A percentile compares a stretch with the other conserved stretches of the same genome.
Conservation (phyloP, 768 basidiomycete genomes). For the Leccinum truebloodii region DNA sequence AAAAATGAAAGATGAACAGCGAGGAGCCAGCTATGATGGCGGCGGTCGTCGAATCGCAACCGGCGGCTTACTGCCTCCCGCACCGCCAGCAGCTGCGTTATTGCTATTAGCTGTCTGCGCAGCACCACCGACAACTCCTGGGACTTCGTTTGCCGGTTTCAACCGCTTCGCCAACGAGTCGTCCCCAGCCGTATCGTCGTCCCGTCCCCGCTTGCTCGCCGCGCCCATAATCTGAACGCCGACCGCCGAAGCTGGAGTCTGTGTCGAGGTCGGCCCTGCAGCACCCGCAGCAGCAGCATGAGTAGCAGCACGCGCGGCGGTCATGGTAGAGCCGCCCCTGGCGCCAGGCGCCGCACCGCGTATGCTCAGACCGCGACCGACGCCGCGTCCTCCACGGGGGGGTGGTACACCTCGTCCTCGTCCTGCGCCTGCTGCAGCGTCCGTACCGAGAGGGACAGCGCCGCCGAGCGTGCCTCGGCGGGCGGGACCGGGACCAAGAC, state of each 20-base stretch:
- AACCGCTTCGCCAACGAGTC: slow-evolving; percentile 68
- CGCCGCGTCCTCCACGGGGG: slow-evolving; percentile 34
- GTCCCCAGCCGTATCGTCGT: slow-evolving; percentile 49
- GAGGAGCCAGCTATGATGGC: slow-evolving; percentile 8
- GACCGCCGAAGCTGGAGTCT: slow-evolving; percentile 18
- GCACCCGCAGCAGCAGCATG: neutral
- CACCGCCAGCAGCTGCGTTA: neutral
- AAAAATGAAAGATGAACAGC: neutral
- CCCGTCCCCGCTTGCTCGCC: slow-evolving; percentile 62
- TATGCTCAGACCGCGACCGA: slow-evolving; percentile 29
- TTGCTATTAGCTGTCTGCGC: neutral
- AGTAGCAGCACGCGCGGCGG: slow-evolving; percentile 14
- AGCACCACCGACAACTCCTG: neutral
- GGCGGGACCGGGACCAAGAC: slow-evolving; percentile 31
- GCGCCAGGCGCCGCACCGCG: slow-evolving; percentile 33
- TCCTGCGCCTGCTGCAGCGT: slow-evolving; percentile 14
- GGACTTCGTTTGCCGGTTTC: slow-evolving; percentile 46
- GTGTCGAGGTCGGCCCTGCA: neutral
- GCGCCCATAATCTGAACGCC: slow-evolving; percentile 66
- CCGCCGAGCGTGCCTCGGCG: slow-evolving; percentile 32
- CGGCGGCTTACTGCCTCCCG: slow-evolving; percentile 35
- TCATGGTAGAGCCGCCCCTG: slow-evolving; percentile 26
- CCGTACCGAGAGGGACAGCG: slow-evolving; percentile 30
- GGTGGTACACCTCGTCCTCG: slow-evolving; percentile 36
- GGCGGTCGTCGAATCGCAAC: slow-evolving; percentile 36